A percentile compares a stretch with the other conserved stretches of the same genome.
phyloP scores from a whole-genome alignment of 2,329 filamentous ascomycete genomes.

The Claviceps pazoutovae region DNA sequence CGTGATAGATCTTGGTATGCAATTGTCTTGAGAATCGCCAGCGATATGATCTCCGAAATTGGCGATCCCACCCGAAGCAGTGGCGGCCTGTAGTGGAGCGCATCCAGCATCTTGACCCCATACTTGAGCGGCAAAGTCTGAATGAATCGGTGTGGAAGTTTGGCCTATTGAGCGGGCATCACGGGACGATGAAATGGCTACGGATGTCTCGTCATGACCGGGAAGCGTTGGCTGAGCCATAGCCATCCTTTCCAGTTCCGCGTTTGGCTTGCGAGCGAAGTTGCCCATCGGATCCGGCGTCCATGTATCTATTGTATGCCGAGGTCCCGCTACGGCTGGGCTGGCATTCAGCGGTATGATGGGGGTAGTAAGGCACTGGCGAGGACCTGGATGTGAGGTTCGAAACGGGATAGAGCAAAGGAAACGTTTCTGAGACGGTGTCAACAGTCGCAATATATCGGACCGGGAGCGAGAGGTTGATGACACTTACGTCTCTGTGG shows the following conservation, averaged over 20 bases:
- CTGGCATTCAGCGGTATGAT: slow-evolving; percentile 27
- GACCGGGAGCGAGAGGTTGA: background rate
- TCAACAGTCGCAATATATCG: slow-evolving; percentile 9
- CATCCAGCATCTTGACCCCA: slow-evolving; percentile 36
- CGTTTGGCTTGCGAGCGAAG: slow-evolving; percentile 15
- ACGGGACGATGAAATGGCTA: background rate
- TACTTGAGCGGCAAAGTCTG: slow-evolving; percentile 40
- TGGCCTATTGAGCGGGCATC: slow-evolving; percentile 23
- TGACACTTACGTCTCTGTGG: slow-evolving; percentile 32
- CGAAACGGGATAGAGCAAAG: slow-evolving; percentile 38
- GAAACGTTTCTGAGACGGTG: slow-evolving; percentile 33
- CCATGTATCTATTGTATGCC: slow-evolving; percentile 20
- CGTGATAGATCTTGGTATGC: slow-evolving; percentile 34
- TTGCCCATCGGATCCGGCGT: slow-evolving; percentile 13
- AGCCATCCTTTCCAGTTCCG: slow-evolving; percentile 39
- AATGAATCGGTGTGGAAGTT: slow-evolving; percentile 46
- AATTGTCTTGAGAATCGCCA: slow-evolving; percentile 26
- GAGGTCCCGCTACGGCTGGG: slow-evolving; percentile 21
- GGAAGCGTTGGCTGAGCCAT: slow-evolving; percentile 8
- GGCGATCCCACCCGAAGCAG: slow-evolving; percentile 20
- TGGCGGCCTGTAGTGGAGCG: slow-evolving; percentile 20
- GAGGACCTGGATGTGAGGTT: slow-evolving; percentile 24
- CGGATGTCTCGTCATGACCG: slow-evolving; percentile 9
- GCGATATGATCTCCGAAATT: slow-evolving; percentile 27
- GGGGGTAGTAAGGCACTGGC: slow-evolving; percentile 18